Evolutionary conservation across 2,329 filamentous ascomycete species (phyloP).

Genomic region (Xylaria sp.): DNA sequence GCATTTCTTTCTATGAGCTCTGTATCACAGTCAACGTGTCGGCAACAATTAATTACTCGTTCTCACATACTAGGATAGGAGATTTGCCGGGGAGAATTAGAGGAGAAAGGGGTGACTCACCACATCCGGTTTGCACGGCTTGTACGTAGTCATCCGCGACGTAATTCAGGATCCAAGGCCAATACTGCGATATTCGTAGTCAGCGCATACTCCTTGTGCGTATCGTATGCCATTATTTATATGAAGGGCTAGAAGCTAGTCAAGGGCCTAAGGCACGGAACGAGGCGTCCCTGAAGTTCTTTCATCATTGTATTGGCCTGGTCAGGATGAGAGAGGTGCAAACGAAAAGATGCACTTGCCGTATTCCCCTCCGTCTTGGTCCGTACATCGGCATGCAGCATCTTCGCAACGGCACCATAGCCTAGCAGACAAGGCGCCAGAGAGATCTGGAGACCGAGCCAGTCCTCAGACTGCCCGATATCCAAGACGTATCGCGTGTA

Average conservation of each 20-base stretch:
- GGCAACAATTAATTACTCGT: not conserved
- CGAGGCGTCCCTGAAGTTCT: not conserved
- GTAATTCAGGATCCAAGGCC: slow-evolving; percentile 93
- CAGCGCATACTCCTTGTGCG: not conserved
- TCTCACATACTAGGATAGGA: not conserved
- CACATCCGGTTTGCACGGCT: slow-evolving; percentile 76
- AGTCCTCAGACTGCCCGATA: slow-evolving; percentile 87
- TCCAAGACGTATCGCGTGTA: slow-evolving; percentile 90
- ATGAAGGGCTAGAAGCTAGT: too few relatives aligned
- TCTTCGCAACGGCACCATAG: slow-evolving; percentile 81
- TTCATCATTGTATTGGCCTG: not conserved
- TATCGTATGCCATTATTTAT: too few relatives aligned
- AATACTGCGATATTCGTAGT: slow-evolving; percentile 64
- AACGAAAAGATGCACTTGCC: slow-evolving; percentile 7
- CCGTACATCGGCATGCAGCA: slow-evolving; percentile 72
- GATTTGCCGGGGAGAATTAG: not conserved
- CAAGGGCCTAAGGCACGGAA: too few relatives aligned
- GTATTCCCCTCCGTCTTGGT: slow-evolving; percentile 73
- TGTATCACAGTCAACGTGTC: slow-evolving; percentile 47
- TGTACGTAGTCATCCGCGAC: slow-evolving; percentile 80
- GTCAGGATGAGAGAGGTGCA: not conserved
- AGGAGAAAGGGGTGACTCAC: slow-evolving; percentile 59
- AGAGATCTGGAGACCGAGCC: slow-evolving; percentile 85
- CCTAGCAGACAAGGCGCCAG: slow-evolving; percentile 91
- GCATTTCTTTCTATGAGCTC: slow-evolving; percentile 81